Conservation (phyloP, 768 basidiomycete genomes). For the Mycena venus region DNA sequence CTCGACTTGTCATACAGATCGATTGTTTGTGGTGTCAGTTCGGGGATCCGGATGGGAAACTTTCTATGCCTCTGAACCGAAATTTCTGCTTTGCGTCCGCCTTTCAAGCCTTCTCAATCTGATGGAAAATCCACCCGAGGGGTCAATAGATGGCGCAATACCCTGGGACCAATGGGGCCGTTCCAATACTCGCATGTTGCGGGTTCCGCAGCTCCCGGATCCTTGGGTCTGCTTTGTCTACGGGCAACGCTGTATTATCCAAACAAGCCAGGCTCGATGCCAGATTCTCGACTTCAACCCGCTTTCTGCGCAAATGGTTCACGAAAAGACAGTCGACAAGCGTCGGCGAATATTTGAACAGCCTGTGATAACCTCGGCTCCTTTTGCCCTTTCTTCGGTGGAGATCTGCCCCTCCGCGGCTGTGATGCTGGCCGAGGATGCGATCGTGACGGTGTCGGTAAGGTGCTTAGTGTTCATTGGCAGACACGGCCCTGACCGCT, state of each 20-base stretch:
- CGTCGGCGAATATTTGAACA: slow-evolving; percentile 33
- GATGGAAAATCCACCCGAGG: slow-evolving; percentile 32
- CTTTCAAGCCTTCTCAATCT: slow-evolving; percentile 44
- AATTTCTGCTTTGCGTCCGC: slow-evolving; percentile 44
- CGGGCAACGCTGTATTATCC: slow-evolving; percentile 47
- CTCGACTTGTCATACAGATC: slow-evolving; percentile 38
- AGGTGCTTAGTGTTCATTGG: slow-evolving; percentile 1
- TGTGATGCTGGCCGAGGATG: slow-evolving; percentile 52
- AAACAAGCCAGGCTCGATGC: slow-evolving; percentile 36
- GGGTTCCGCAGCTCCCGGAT: slow-evolving; percentile 39
- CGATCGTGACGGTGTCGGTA: slow-evolving; percentile 49
- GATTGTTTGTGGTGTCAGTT: slow-evolving; percentile 48
- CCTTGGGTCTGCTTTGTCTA: slow-evolving; percentile 52
- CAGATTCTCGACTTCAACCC: slow-evolving; percentile 50
- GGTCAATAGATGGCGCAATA: slow-evolving; percentile 22
- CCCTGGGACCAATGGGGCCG: slow-evolving; percentile 51
- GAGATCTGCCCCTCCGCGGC: slow-evolving; percentile 36
- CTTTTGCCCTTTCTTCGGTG: slow-evolving; percentile 35
- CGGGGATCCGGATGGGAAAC: not conserved
- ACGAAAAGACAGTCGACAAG: slow-evolving; percentile 25
- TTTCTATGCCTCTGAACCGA: not conserved
- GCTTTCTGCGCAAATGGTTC: slow-evolving; percentile 34
- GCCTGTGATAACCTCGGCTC: slow-evolving; percentile 42
- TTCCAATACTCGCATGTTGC: slow-evolving; percentile 43
- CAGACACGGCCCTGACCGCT: not conserved